Base-by-base conservation (phyloP, 2,329 filamentous ascomycete species). In the Nothophoma quercina region DNA sequence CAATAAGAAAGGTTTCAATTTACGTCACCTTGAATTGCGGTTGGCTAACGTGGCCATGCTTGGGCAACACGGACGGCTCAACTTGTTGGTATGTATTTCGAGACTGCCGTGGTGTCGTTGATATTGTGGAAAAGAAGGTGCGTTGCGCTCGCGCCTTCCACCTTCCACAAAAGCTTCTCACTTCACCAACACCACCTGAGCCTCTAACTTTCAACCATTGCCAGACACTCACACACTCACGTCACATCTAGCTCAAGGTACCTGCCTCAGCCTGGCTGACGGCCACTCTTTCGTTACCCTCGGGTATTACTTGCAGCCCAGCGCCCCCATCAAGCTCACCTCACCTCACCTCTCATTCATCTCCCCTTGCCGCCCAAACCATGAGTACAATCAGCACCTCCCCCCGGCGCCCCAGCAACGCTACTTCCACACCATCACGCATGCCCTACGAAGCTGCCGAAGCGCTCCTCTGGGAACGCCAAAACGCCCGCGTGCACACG, bases 381-480 rank as follows among this genome's bases (percentile, higher is more conserved):
- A 59, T 59, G 57, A 59, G 45, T 35, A 22, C 18, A 32, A 46
- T 42, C 16, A 57, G 50, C 52, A 41, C 23, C 13, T 38, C 50
- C 13, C 49, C 46, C 8, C 53, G 56, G 28, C 45, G 51, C 12
- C 50, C 60, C 7, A 57, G 47, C 23, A 58, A 52, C 12, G 50
- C 60, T 12, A 38, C 38, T 3, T 40, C 38, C 9, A 45, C 52
- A 16, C 29, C 47, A 5, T 34, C 54, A 30, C 58, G 62, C 8
- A 58, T 64, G 44, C 51, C 64, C 8, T 62, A 63, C 23, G 52
- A 55, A 26, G 56, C 63, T 2, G 63, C 56, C 12, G 63, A 65
- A 42, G 58, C 64, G 7, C 65, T 78, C 5, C 62, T 79, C 7
- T 78, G 76, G 75, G 73, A 70, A 1, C 70, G 75, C 22, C 73